These are phyloP conservation scores for Exophiala dermatitidis DNA, from an alignment of 2,329 filamentous ascomycete species.

Conservation along the genomic window DNA sequence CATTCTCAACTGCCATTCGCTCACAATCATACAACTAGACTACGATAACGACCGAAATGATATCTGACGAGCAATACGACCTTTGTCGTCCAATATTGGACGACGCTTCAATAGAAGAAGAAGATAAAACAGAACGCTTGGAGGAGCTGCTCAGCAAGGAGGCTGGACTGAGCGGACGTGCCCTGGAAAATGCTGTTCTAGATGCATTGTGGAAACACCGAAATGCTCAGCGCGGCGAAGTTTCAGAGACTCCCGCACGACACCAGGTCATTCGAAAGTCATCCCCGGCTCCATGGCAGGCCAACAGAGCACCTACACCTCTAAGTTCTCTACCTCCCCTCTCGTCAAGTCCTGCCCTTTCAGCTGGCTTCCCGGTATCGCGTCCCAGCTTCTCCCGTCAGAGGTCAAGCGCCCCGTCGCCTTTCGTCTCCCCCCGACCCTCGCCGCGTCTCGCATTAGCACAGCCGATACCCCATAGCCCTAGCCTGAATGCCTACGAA, in stretches of 20 bases:
- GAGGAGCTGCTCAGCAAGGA: constrained; percentile 78
- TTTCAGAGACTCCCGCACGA: constrained; percentile 76
- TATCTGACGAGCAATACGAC: constrained; percentile 87
- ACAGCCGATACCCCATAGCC: constrained; percentile 90
- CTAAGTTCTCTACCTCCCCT: constrained; percentile 76
- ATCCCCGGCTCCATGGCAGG: constrained; percentile 89
- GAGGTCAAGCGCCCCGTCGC: constrained; percentile 47
- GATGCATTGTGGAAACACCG: constrained; percentile 70
- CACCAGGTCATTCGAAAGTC: constrained; percentile 83
- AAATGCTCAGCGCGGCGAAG: constrained; percentile 45
- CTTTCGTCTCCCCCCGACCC: constrained; percentile 87
- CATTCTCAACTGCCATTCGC: neutral
- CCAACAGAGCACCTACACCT: constrained; percentile 66
- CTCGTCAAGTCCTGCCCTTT: constrained; percentile 64
- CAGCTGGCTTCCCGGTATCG: constrained; percentile 66
- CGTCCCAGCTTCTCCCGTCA: constrained; percentile 65
- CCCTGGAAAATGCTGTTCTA: constrained; percentile 81
- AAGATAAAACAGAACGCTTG: constrained; percentile 88
- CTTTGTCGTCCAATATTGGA: constrained; percentile 83
- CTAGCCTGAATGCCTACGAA: constrained; percentile 88
- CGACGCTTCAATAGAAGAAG: constrained; percentile 74
- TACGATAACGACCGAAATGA: constrained; percentile 51
- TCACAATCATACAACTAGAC: constrained; percentile 1
- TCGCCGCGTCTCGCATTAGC: constrained; percentile 86
- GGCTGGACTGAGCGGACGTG: constrained; percentile 65